These are phyloP conservation scores for Ustilago tritici DNA, from an alignment of 1,284 basidiomycete genomes.

Conservation along the genomic window DNA sequence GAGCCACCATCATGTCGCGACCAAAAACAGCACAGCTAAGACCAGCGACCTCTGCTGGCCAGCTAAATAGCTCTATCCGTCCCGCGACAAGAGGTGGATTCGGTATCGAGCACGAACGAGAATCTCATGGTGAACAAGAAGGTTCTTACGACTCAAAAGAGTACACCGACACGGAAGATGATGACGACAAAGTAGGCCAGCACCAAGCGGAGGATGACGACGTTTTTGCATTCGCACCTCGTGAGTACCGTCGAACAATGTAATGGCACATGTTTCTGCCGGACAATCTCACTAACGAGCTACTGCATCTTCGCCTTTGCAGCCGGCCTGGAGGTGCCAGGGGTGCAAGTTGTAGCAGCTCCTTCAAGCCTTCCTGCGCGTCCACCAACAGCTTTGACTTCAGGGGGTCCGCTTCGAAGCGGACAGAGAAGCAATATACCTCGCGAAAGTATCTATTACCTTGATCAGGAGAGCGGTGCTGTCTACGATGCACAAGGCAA, in stretches of 20 bases:
- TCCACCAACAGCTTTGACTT: constrained; percentile 5
- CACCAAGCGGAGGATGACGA: constrained; percentile 38
- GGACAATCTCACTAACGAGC: not conserved
- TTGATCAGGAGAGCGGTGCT: constrained; percentile 32
- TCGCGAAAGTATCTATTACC: constrained; percentile 32
- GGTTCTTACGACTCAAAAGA: not conserved
- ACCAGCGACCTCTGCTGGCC: constrained; percentile 26
- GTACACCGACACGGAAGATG: constrained; percentile 2
- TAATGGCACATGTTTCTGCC: not conserved
- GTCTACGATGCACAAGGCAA: constrained; percentile 31
- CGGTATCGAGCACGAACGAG: not conserved
- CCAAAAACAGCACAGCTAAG: constrained; percentile 21
- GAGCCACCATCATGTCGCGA: constrained; percentile 23
- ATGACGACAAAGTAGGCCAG: constrained; percentile 4
- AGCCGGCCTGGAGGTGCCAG: constrained; percentile 17
- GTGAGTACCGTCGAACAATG: constrained; percentile 6
- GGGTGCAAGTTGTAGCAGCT: constrained; percentile 21
- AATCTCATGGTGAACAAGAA: not conserved
- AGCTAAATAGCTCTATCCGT: constrained; percentile 4
- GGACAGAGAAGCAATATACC: not conserved
- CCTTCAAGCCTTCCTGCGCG: constrained; percentile 3
- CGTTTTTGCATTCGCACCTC: constrained; percentile 48
- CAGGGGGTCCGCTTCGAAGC: not conserved
- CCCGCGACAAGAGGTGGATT: constrained; percentile 16
- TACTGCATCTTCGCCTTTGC: not conserved